Evolutionary conservation across 208 protist genomes (phyloP).

Genomic region (Vickermania spadyakhi): DNA sequence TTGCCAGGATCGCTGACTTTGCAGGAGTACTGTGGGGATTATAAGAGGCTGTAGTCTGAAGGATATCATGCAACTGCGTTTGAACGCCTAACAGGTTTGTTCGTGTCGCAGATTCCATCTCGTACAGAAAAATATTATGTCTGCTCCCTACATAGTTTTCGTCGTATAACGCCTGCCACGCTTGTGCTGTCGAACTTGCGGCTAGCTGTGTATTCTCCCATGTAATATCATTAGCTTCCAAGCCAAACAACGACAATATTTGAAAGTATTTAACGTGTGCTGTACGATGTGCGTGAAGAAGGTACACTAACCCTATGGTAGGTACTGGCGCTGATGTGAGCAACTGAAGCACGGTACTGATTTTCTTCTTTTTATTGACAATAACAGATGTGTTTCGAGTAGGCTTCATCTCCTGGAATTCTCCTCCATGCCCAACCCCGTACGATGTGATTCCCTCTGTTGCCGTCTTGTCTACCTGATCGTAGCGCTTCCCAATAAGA

Average conservation of each 20-base stretch:
- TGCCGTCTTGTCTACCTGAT: constrained; percentile 14
- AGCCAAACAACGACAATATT: constrained; percentile 53
- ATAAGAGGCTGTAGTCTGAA: neutral
- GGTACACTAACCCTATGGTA: constrained; percentile 59
- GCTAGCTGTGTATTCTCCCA: constrained; percentile 33
- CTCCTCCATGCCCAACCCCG: neutral
- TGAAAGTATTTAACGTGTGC: constrained; percentile 76
- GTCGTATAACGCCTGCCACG: constrained; percentile 58
- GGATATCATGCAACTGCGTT: neutral
- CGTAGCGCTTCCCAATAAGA: constrained; percentile 47
- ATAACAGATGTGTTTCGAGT: neutral
- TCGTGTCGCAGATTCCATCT: neutral
- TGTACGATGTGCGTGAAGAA: constrained; percentile 73
- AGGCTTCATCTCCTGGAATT: neutral
- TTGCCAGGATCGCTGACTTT: neutral
- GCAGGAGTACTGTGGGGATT: neutral
- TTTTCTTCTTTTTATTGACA: constrained; percentile 1
- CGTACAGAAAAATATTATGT: constrained; percentile 1
- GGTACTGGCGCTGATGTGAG: constrained; percentile 38
- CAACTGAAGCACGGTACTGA: constrained; percentile 17
- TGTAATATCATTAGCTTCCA: constrained; percentile 59
- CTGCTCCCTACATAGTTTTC: constrained; percentile 47
- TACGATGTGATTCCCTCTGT: neutral
- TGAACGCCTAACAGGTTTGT: neutral
- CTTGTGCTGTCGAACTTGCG: constrained; percentile 34